phyloP scores from a whole-genome alignment of 768 basidiomycete species.

The Tulasnella sp. region DNA sequence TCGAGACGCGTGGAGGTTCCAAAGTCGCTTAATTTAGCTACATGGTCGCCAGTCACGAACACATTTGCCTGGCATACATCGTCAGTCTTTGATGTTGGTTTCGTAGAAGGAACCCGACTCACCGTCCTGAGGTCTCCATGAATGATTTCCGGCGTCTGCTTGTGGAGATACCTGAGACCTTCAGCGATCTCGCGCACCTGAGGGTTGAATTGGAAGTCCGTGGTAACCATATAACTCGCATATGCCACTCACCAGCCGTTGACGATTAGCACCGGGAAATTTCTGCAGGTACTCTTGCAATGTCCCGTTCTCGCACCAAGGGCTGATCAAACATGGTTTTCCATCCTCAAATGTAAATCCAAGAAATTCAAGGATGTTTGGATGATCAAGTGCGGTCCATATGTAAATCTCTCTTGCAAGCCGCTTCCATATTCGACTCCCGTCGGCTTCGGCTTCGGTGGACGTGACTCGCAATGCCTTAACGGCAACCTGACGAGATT shows the following conservation, averaged over 20 bases:
- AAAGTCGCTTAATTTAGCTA: no score
- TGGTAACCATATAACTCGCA: neutral
- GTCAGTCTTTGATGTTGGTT: neutral
- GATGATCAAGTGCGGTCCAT: neutral
- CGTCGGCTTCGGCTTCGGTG: no score
- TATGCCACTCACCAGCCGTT: constrained; percentile 47
- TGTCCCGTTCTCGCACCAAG: constrained; percentile 60
- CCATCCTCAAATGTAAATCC: neutral
- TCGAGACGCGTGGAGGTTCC: no score
- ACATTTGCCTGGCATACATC: no score
- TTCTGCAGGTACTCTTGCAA: constrained; percentile 54
- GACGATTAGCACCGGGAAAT: constrained; percentile 51
- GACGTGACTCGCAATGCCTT: no score
- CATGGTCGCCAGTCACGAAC: no score
- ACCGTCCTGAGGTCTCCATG: no score
- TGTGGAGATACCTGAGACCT: no score
- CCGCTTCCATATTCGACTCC: neutral
- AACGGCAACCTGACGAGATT: no score
- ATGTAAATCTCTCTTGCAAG: neutral
- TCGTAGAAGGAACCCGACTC: no score
- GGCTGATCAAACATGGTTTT: constrained; percentile 56
- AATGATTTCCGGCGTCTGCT: no score
- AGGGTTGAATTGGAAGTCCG: neutral
- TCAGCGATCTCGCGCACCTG: neutral
- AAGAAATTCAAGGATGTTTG: neutral